Conservation (phyloP, 73 alveolate species). For the Paraurostyla sp. region DNA sequence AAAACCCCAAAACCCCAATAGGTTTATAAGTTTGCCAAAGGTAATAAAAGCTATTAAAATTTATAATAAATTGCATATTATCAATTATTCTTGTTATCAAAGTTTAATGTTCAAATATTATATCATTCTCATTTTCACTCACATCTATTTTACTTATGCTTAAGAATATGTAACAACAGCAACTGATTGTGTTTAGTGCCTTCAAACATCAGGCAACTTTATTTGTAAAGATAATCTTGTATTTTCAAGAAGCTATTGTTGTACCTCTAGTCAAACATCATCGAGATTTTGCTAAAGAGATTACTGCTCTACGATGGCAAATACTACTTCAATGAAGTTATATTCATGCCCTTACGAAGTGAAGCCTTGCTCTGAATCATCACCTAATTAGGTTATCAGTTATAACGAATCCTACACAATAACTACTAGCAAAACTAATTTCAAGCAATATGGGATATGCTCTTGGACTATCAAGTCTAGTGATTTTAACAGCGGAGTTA, state of each 20-base stretch:
- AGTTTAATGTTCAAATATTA: too few species aligned
- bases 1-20: too few species aligned
- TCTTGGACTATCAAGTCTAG: neutral
- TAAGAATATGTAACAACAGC: too few species aligned
- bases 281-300: neutral
- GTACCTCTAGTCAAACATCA: neutral
- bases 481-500: neutral
- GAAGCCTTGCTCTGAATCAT: neutral
- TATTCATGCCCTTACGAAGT: slow-evolving; percentile 1
- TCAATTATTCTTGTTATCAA: too few species aligned
- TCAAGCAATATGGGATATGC: neutral
- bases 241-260: neutral
- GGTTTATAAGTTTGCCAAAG: too few species aligned
- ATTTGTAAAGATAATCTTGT: slow-evolving; percentile 8
- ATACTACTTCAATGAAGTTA: neutral
- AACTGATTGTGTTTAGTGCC: too few species aligned
- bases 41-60: too few species aligned
- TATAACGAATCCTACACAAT: neutral
- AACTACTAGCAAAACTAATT: neutral
- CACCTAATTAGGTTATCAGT: neutral
- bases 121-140: too few species aligned
- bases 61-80: too few species aligned
- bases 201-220: too few species aligned
- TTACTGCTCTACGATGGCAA: neutral
- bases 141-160: too few species aligned